phyloP scores from a whole-genome alignment of 768 basidiomycete species.

The Amanita polypyramis region DNA sequence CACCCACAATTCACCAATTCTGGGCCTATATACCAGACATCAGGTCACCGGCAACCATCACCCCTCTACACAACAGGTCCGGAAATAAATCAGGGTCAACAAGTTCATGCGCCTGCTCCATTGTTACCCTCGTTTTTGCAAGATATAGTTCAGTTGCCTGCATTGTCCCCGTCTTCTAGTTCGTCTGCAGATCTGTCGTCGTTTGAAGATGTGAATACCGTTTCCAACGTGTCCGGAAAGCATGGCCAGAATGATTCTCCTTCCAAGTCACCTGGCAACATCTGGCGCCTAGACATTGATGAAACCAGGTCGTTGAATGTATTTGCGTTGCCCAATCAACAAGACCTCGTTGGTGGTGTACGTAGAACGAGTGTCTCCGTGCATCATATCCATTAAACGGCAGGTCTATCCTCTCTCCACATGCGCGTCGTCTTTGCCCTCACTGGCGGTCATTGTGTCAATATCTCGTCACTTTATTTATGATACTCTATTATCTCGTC shows the following conservation, averaged over 20 bases:
- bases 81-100: conserved; percentile 15
- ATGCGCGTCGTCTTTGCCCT: not conserved
- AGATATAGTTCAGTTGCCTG: conserved; percentile 63
- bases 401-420: no score
- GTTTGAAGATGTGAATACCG: conserved; percentile 31
- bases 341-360: conserved; percentile 25
- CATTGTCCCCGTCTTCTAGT: conserved; percentile 51
- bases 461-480: not conserved
- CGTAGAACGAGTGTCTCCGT: conserved; percentile 21
- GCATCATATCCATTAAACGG: not conserved
- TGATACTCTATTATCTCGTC: not conserved
- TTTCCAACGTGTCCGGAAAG: conserved; percentile 15
- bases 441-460: not conserved
- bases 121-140: conserved; percentile 73
- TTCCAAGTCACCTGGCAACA: conserved; percentile 34
- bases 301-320: conserved; percentile 48
- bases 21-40: conserved; percentile 66
- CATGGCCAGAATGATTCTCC: conserved; percentile 7
- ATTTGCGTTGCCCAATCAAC: conserved; percentile 35
- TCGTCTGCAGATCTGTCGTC: conserved; percentile 61
- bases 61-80: conserved; percentile 28
- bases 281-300: conserved; percentile 67
- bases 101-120: conserved; percentile 32
- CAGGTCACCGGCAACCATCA: conserved; percentile 32
- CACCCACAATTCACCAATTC: conserved; percentile 15